Conservation (phyloP, 306 rosid species). For the Medicago arabica region DNA sequence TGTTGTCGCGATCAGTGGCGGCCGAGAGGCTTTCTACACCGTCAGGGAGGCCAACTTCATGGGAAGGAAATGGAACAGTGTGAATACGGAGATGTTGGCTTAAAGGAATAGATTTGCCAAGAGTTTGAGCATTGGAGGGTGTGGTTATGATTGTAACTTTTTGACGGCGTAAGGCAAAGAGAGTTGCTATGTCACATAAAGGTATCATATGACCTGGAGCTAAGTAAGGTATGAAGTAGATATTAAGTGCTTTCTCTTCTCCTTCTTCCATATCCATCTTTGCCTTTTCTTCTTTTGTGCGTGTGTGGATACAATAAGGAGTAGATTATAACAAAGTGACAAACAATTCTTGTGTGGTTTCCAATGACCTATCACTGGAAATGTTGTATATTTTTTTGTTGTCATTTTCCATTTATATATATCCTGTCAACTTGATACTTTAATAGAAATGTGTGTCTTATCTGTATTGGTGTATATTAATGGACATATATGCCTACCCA, state of each 20-base stretch:
- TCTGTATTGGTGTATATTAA: background rate
- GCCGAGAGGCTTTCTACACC: constrained; percentile 5
- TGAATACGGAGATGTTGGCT: background rate
- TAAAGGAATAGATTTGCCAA: background rate
- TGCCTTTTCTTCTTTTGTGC: background rate
- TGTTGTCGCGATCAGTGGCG: background rate
- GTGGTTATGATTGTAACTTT: constrained; percentile 43
- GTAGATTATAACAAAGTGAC: background rate
- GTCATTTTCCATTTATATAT: background rate
- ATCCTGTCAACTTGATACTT: background rate
- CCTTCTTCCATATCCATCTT: background rate
- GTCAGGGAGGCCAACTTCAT: background rate
- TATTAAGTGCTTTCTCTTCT: background rate
- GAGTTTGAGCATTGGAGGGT: constrained; percentile 25
- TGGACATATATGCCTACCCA: too few species aligned
- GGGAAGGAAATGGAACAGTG: constrained; percentile 7
- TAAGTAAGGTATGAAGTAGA: constrained; percentile 28
- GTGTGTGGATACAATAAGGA: background rate
- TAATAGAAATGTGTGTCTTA: background rate
- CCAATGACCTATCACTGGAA: background rate
- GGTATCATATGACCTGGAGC: constrained; percentile 39
- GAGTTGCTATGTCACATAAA: constrained; percentile 36
- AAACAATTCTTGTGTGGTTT: background rate
- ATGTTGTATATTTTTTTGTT: background rate
- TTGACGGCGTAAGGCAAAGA: constrained; percentile 29